Conservation (phyloP, 2,329 filamentous ascomycete genomes). For the Fusarium hostae region DNA sequence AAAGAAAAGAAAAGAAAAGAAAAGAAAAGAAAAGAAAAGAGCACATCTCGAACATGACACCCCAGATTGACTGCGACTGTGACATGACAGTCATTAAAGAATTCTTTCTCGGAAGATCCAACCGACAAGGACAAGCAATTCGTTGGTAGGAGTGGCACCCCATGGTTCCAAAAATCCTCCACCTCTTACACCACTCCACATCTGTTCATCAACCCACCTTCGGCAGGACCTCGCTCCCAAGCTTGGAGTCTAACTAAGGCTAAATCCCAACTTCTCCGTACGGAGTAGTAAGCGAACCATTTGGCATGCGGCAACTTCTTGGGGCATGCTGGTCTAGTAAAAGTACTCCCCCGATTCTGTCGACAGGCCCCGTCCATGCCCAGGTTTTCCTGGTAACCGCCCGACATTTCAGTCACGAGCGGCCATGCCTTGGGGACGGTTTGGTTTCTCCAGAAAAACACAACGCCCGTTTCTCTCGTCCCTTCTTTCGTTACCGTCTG, state of each 20-base stretch:
- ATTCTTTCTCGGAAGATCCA: slow-evolving; percentile 31
- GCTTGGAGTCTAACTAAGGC: slow-evolving; percentile 39
- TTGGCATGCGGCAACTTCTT: slow-evolving; percentile 42
- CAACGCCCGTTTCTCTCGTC: slow-evolving; percentile 27
- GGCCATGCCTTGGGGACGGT: slow-evolving; percentile 11
- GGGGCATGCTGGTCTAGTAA: slow-evolving; percentile 36
- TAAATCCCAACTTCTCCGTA: slow-evolving; percentile 41
- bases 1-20: slow-evolving; percentile 15
- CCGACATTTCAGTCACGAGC: slow-evolving; percentile 43
- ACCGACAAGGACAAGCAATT: slow-evolving; percentile 31
- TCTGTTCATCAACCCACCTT: slow-evolving; percentile 46
- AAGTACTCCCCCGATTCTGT: slow-evolving; percentile 32
- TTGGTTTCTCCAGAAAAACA: slow-evolving; percentile 40
- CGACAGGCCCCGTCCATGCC: slow-evolving; percentile 22
- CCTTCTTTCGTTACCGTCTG: slow-evolving; percentile 27
- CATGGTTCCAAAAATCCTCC: slow-evolving; percentile 40
- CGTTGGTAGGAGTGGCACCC: slow-evolving; percentile 31
- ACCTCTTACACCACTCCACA: slow-evolving; percentile 45
- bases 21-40: slow-evolving; percentile 14
- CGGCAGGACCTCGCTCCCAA: slow-evolving; percentile 47
- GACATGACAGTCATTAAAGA: slow-evolving; percentile 6
- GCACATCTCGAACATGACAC: slow-evolving; percentile 27
- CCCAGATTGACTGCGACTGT: slow-evolving; percentile 16
- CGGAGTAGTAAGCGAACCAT: slow-evolving; percentile 45
- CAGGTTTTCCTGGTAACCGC: slow-evolving; percentile 16